Base-by-base conservation (phyloP, 306 rosid genomes). In the Vigna nakashimae region DNA sequence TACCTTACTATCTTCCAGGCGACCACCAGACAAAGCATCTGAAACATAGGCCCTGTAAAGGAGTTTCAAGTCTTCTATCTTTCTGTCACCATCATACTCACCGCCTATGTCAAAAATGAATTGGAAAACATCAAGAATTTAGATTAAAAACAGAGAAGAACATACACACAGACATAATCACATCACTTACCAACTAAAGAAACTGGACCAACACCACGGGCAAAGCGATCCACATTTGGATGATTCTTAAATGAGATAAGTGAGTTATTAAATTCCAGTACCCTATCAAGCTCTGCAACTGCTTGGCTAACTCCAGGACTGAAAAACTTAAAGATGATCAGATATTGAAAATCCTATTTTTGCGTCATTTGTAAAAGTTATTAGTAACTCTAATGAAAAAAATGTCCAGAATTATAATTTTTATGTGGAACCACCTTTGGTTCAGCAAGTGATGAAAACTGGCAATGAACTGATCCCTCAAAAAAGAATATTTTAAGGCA, bases 171-270 rank as follows among this genome's bases (percentile, higher is more conserved):
- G 68, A 65, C 73, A 60, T 56, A 68, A 32, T 56, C 28, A 32
- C 20, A 60, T 82, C 73, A 30, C 86, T 79, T 84, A 90, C 98
- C 98, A 20, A 82, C 65, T 82, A 92, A 86, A 82, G 97, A 91
- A 86, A 95, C 65, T 1, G 97, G 93, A 26, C 99, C 99, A 72
- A 89, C 88, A 70, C 99, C 97, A 74, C 90, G 86, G 77, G 97
- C 96, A 88, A 96, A 89, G 80, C 69, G 85, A 76, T 76, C 93
- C 26, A 80, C 90, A 77, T 89, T 96, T 16, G 89, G 85, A 74
- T 90, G 94, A 81, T 80, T 92, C 93, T 87, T 92, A 15, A 96
- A 86, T 69, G 96, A 88, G 84, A 88, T 85, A 65, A 96, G 96
- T 84, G 82, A 85, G 79, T 72, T 72, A 80, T 92, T 96, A 78